Evolutionary conservation across 371 early-diverging fungal species (phyloP).

Genomic region (Syncephalis plumigaleata): DNA sequence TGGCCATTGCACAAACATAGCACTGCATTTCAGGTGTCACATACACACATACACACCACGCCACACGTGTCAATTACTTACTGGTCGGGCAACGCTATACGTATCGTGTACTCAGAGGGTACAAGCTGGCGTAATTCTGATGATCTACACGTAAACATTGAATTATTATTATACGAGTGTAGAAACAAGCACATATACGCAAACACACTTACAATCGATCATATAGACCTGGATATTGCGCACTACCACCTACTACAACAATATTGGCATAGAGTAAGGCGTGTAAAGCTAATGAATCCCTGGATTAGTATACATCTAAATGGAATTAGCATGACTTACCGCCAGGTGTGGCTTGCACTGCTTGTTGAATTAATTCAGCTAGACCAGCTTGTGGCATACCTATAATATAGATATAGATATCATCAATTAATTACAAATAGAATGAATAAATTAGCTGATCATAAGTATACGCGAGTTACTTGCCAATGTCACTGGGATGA

Average conservation of each 20-base stretch:
- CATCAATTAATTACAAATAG: too few species aligned
- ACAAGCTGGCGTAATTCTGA: slow-evolving; percentile 42
- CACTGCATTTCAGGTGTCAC: too few species aligned
- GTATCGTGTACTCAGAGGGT: slow-evolving; percentile 40
- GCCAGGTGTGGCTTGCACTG: slow-evolving; percentile 29
- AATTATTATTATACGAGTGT: neutral
- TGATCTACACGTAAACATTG: slow-evolving; percentile 10
- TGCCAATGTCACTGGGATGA: slow-evolving; percentile 66
- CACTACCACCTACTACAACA: slow-evolving; percentile 58
- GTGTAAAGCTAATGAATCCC: slow-evolving; percentile 23
- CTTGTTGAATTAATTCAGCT: slow-evolving; percentile 50
- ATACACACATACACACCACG: neutral
- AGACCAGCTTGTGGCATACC: slow-evolving; percentile 67
- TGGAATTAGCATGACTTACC: slow-evolving; percentile 12
- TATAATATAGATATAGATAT: slow-evolving; percentile 2
- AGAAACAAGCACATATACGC: too few species aligned
- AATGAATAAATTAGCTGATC: too few species aligned
- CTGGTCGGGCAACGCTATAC: slow-evolving; percentile 36
- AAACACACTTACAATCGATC: slow-evolving; percentile 36
- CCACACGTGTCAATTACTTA: slow-evolving; percentile 15
- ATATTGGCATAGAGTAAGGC: slow-evolving; percentile 58
- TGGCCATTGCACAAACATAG: too few species aligned
- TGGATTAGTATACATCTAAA: neutral
- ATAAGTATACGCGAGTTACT: neutral
- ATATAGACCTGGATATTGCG: slow-evolving; percentile 41